phyloP scores from a whole-genome alignment of 495 filamentous ascomycete genomes.

The Penicillium parvum region DNA sequence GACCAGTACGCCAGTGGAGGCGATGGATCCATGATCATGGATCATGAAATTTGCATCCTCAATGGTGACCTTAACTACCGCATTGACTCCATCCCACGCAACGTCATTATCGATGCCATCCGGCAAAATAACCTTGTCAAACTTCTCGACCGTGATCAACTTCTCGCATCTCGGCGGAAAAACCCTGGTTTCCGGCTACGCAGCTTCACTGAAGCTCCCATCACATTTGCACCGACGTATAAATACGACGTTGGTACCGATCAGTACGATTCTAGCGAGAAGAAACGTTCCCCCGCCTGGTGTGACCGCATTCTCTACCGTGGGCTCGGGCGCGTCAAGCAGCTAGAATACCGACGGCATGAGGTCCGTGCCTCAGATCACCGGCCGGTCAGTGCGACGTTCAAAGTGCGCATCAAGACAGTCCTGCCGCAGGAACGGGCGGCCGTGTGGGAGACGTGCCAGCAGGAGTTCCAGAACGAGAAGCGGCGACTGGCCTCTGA shows the following conservation, averaged over 20 bases:
- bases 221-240: constrained; percentile 92
- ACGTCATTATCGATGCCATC: constrained; percentile 81
- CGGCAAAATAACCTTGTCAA: constrained; percentile 76
- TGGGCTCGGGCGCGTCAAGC: constrained; percentile 75
- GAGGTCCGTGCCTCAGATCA: constrained; percentile 90
- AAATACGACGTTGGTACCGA: constrained; percentile 97
- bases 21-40: constrained; percentile 92
- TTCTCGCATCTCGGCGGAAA: constrained; percentile 77
- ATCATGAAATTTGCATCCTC: constrained; percentile 92
- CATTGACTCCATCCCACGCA: constrained; percentile 92
- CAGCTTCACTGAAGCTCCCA: constrained; percentile 78
- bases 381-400: constrained; percentile 81
- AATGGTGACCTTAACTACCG: constrained; percentile 99
- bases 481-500: constrained; percentile 59
- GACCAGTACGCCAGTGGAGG: constrained; percentile 85
- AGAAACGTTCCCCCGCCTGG: constrained; percentile 94
- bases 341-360: constrained; percentile 81
- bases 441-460: constrained; percentile 62
- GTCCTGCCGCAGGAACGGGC: constrained; percentile 63
- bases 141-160: constrained; percentile 90
- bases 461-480: constrained; percentile 65
- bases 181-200: constrained; percentile 86
- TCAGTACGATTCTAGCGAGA: constrained; percentile 89
- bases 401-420: constrained; percentile 76
- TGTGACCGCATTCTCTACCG: constrained; percentile 90